Base-by-base conservation (phyloP, 116 monocot genomes). In the Trichopus zeylanicus region DNA sequence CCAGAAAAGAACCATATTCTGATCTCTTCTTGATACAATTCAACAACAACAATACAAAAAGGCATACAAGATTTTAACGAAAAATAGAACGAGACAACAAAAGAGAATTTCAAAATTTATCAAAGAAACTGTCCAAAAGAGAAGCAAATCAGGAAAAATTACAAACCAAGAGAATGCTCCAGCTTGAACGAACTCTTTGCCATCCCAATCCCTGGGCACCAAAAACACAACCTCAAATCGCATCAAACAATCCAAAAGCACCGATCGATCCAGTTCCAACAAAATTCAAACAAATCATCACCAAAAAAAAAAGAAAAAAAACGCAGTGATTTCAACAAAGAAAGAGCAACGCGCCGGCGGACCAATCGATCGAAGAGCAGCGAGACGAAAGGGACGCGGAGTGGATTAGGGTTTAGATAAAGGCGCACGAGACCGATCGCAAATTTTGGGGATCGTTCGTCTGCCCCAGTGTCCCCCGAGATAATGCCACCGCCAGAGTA, bases 81-180 rank as follows among this genome's bases (percentile, higher is more conserved):
- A 10, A n/a, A 42, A 16, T 42, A 13, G n/a, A 42, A 42, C 1
- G 3, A 2, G 3, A 25, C 8, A 24, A 49, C 19, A 49, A 23
- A 49, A 19, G 22, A 49, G 0, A 49, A 49, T 21, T 4, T 0
- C 49, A 16, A 19, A 49, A 49, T 21, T 24, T 20, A 21, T 18
- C 26, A 26, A 27, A 28, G 27, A 27, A 28, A 53, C 28, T 28
- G 7, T 18, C 18, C 46, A 53, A 29, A 10, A 28, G 26, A 8
- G 12, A 15, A 10, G 9, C 27, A 11, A 60, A 27, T 1, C 12
- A 12, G 26, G 18, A 23, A 46, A 28, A 27, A 39, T 49, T 22
- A 46, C 60, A 24, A 26, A 60, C 63, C 63, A 31, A 63, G 63
- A 19, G 63, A 51, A 20, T 63, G 63, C 33, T 63, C 63, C 51